Evolutionary conservation across 768 basidiomycete genomes (phyloP), one percentile per base, ranked within the genome.

Genomic region (Leccinum broughii): DNA sequence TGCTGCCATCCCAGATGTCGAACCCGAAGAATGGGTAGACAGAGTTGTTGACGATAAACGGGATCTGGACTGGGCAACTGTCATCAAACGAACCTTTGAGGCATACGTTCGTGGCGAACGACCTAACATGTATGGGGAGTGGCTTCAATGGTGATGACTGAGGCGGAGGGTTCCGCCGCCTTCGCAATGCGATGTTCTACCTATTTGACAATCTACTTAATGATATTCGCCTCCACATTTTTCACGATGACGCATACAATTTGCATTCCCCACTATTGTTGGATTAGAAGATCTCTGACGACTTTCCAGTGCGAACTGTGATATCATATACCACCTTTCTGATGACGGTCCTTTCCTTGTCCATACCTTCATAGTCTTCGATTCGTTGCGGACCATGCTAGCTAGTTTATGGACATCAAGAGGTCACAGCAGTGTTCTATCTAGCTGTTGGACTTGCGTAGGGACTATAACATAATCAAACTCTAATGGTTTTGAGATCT

Each of bases 111-210:
- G 96, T 48, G 92, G 90, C 15, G 96, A 99, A 76, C 77, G 82
- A 62, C 94, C 96, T 10, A 98, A 95, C 73, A 91, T 95, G 91
- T 97, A 98, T 68, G 95, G 95, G 34, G 95, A 98, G 72, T 84
- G 82, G 83, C 69, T 86, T 55, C 73, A 77, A 62, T 87, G 84
- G 85, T 77, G 59, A 74, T 70, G 50, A 60, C 48, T 24, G 52
- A 17, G 41, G 59, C 50, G 13, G 46, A 17, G 41, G 59, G 53
- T 44, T 44, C 49, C 39, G 56, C 58, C 26, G 37, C 56, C 56
- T 51, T 37, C 57, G 48, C 52, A 46, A 20, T 15, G 48, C 62
- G 59, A 60, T 57, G 58, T 57, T 61, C 56, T 56, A 53, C 63
- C 55, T 57, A 56, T 60, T 62, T 46, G 58, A 61, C 71, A 63